Evolutionary conservation across 2,329 filamentous ascomycete genomes (phyloP).

Genomic region (Arthroderma uncinatum): DNA sequence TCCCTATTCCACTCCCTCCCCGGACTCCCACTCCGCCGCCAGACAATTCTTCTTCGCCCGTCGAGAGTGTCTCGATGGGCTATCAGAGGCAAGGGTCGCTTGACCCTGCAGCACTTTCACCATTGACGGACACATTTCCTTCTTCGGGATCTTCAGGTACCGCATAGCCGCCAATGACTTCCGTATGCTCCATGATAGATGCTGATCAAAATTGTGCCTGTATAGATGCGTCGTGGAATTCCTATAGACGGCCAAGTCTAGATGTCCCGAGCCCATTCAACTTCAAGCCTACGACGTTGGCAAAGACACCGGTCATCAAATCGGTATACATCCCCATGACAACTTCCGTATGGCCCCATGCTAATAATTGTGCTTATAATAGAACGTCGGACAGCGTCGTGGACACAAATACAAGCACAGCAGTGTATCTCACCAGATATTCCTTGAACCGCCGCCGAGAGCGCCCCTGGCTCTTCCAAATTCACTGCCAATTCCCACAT

Average conservation of each 20-base stretch:
- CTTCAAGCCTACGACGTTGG: constrained; percentile 73
- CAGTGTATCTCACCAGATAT: constrained; percentile 91
- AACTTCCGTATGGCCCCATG: constrained; percentile 10
- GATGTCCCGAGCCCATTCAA: constrained; percentile 63
- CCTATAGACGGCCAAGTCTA: constrained; percentile 23
- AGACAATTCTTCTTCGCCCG: constrained; percentile 25
- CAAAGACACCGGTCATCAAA: constrained; percentile 59
- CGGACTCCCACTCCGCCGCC: constrained; percentile 55
- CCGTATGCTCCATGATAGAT: neutral
- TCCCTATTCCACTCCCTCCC: constrained; percentile 50
- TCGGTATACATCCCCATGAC: constrained; percentile 45
- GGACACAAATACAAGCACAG: constrained; percentile 98
- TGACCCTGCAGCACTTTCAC: constrained; percentile 40
- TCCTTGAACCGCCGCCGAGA: constrained; percentile 77
- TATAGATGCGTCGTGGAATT: constrained; percentile 19
- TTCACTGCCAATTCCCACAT: constrained; percentile 81
- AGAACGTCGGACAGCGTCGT: constrained; percentile 83
- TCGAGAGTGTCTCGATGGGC: constrained; percentile 19
- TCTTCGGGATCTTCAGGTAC: constrained; percentile 13
- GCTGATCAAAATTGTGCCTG: neutral
- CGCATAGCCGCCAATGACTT: neutral
- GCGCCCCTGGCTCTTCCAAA: constrained; percentile 82
- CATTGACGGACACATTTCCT: constrained; percentile 31
- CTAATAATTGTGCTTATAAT: constrained; percentile 18
- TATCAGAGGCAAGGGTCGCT: constrained; percentile 24